A percentile compares a stretch with the other conserved stretches of the same genome.
These are phyloP conservation scores for Hypoxylon perforatum DNA, from an alignment of 495 filamentous ascomycete genomes.

Conservation along the genomic window DNA sequence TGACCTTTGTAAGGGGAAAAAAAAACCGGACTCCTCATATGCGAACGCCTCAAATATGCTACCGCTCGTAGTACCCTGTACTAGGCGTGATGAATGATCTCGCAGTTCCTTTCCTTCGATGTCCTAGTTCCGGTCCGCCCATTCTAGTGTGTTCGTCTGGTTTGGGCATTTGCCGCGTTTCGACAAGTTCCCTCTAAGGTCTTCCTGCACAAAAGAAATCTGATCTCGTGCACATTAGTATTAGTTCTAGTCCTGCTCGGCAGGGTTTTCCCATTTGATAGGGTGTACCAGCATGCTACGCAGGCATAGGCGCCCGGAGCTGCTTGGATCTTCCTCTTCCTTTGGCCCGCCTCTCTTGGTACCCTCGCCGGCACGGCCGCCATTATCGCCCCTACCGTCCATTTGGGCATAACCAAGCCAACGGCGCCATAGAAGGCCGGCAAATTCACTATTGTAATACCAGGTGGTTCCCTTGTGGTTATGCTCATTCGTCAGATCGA, in stretches of 20 bases:
- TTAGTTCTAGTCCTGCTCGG: slow-evolving; percentile 47
- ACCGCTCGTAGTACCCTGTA: slow-evolving; percentile 35
- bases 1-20: slow-evolving; percentile 18
- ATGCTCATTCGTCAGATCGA: slow-evolving; percentile 85
- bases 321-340: slow-evolving; percentile 65
- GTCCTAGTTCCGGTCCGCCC: slow-evolving; percentile 30
- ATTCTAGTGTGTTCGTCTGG: slow-evolving; percentile 36
- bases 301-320: slow-evolving; percentile 86
- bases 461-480: slow-evolving; percentile 90
- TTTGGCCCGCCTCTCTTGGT: slow-evolving; percentile 71
- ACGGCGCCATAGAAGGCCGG: slow-evolving; percentile 82
- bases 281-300: slow-evolving; percentile 92
- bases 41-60: slow-evolving; percentile 44
- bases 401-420: slow-evolving; percentile 86
- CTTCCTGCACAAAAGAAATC: slow-evolving; percentile 35
- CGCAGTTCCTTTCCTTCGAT: slow-evolving; percentile 26
- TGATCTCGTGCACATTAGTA: slow-evolving; percentile 27
- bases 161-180: slow-evolving; percentile 20
- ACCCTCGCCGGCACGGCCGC: slow-evolving; percentile 70
- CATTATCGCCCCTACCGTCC: slow-evolving; percentile 70
- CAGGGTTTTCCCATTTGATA: slow-evolving; percentile 73
- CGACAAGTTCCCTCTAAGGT: slow-evolving; percentile 28
- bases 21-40: slow-evolving; percentile 40
- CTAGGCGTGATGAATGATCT: slow-evolving; percentile 36
- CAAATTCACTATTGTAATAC: slow-evolving; percentile 94